A percentile compares a stretch with the other conserved stretches of the same genome.
Conservation (phyloP, 352 stramenopile genomes). For the Phytophthora hibernalis region DNA sequence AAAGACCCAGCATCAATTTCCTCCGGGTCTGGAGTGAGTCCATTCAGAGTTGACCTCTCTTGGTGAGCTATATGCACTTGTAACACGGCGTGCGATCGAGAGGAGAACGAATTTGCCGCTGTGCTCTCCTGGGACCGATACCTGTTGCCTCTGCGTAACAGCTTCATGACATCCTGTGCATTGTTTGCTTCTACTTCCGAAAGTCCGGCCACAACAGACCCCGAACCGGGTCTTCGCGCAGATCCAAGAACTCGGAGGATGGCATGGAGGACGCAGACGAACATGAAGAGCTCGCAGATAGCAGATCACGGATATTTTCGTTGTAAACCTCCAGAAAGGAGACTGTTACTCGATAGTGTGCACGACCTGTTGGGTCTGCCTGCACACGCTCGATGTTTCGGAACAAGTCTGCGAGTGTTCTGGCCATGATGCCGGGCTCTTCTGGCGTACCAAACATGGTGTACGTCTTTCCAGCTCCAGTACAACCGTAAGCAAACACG, state of each 20-base stretch:
- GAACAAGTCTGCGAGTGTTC: conserved; percentile 89
- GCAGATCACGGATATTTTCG: conserved; percentile 93
- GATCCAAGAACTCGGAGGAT: conserved; percentile 62
- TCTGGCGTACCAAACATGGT: conserved; percentile 90
- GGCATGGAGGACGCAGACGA: conserved; percentile 28
- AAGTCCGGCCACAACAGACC: conserved; percentile 85
- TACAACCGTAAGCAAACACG: conserved; percentile 93
- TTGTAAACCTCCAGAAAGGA: conserved; percentile 95
- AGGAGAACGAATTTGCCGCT: conserved; percentile 88
- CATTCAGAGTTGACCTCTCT: conserved; percentile 41
- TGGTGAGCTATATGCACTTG: conserved; percentile 86
- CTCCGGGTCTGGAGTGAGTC: conserved; percentile 12
- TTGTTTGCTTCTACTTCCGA: conserved; percentile 86
- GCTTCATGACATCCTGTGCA: conserved; percentile 85
- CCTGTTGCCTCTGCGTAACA: conserved; percentile 87
- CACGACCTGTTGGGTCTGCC: conserved; percentile 17
- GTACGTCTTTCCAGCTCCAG: conserved; percentile 91
- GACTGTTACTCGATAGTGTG: conserved; percentile 66
- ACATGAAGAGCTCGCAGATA: conserved; percentile 44
- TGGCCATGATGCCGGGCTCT: conserved; percentile 90
- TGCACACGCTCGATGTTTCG: conserved; percentile 60
- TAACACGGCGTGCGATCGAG: conserved; percentile 90
- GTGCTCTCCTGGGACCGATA: conserved; percentile 91
- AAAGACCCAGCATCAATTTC: conserved; percentile 16
- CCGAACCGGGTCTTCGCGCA: conserved; percentile 88